Conservation (phyloP, 2,329 filamentous ascomycete species). For the Mycosphaerella sp. region DNA sequence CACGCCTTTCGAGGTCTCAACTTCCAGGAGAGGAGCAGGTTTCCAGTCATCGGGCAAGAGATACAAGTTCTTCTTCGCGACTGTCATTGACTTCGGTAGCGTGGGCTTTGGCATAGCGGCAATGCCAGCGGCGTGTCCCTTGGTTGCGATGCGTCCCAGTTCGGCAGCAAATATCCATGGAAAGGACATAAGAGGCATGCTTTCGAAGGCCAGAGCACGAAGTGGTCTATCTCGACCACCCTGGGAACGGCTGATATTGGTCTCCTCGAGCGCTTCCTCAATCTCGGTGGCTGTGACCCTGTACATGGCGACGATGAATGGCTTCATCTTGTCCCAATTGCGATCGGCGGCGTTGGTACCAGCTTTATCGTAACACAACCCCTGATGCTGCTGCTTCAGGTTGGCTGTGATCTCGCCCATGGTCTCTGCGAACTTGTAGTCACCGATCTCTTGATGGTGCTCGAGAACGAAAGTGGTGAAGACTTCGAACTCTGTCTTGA, state of each 20-base stretch:
- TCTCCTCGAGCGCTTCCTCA: constrained; percentile 51
- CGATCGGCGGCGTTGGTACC: constrained; percentile 37
- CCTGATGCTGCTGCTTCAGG: constrained; percentile 64
- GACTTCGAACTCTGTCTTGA: constrained; percentile 84
- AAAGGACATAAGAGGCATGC: constrained; percentile 82
- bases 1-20: constrained; percentile 12
- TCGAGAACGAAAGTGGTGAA: constrained; percentile 80
- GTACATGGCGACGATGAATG: constrained; percentile 84
- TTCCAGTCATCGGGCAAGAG: constrained; percentile 14
- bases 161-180: constrained; percentile 82
- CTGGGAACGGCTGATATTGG: constrained; percentile 36
- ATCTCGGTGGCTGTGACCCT: constrained; percentile 69
- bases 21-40: constrained; percentile 15
- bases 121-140: constrained; percentile 2
- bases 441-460: constrained; percentile 63
- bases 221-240: constrained; percentile 37
- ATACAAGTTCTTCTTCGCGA: constrained; percentile 8
- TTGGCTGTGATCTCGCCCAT: constrained; percentile 62
- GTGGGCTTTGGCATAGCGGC: constrained; percentile 14
- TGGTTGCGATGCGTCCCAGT: constrained; percentile 61
- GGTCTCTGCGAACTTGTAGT: constrained; percentile 84
- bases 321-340: constrained; percentile 55
- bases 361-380: constrained; percentile 58
- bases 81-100: constrained; percentile 10
- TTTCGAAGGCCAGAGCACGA: constrained; percentile 39